phyloP scores from a whole-genome alignment of 768 basidiomycete genomes.

The Gloeophyllum trabeum region DNA sequence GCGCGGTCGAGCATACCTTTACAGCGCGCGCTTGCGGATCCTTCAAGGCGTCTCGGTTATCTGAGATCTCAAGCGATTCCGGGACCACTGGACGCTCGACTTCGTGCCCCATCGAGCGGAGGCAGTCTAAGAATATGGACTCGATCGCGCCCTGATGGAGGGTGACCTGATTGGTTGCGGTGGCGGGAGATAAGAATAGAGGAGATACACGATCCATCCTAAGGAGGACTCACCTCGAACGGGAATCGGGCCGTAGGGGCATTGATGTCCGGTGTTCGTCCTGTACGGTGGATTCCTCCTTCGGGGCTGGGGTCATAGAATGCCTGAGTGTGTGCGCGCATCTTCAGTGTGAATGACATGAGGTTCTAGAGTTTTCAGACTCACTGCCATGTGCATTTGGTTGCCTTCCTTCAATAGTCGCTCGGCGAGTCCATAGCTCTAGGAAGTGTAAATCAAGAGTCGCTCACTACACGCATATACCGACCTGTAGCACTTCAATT shows the following conservation, averaged over 20 bases:
- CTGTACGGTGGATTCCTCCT: constrained; percentile 58
- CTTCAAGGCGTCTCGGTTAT: constrained; percentile 27
- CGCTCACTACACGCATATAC: neutral
- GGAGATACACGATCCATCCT: no score
- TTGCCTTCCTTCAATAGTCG: constrained; percentile 50
- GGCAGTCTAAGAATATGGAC: constrained; percentile 43
- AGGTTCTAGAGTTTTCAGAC: constrained; percentile 17
- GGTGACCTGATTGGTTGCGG: constrained; percentile 28
- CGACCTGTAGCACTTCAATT: constrained; percentile 37
- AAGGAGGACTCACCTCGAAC: constrained; percentile 54
- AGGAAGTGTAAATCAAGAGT: neutral
- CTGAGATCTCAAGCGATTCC: constrained; percentile 31
- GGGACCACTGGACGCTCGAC: constrained; percentile 43
- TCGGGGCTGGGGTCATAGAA: constrained; percentile 59
- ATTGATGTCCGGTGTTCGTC: constrained; percentile 50
- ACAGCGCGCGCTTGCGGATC: constrained; percentile 26
- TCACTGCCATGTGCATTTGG: constrained; percentile 59
- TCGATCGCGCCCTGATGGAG: constrained; percentile 59
- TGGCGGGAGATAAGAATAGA: neutral
- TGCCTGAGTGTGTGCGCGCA: constrained; percentile 28
- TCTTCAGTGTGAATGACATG: neutral
- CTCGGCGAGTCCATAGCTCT: constrained; percentile 75
- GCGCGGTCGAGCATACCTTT: constrained; percentile 19
- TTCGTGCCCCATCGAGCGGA: constrained; percentile 31
- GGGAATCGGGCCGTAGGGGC: constrained; percentile 57